Percentiles rank a stretch among this genome's conserved stretches.
Evolutionary conservation across 2,329 filamentous ascomycete species (phyloP).

Genomic region (Cryphonectria japonica): DNA sequence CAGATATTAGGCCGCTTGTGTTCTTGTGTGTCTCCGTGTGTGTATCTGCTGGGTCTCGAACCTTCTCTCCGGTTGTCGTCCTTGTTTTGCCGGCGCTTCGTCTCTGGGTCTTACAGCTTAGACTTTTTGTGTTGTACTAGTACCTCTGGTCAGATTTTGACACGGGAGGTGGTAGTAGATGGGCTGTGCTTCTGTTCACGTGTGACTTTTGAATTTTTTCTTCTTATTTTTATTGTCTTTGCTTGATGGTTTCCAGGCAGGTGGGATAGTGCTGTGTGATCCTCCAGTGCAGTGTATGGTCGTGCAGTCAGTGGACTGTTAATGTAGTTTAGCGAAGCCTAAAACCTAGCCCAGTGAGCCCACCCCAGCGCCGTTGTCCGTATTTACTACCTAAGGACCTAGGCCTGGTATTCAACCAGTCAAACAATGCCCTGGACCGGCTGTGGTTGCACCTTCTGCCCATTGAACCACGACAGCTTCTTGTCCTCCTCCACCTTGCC

Average conservation of each 20-base stretch:
- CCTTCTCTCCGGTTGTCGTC: background rate
- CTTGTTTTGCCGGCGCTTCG: background rate
- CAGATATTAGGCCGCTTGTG: background rate
- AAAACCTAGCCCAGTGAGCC: no score
- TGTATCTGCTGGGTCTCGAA: background rate
- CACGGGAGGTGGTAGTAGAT: background rate
- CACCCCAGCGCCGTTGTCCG: background rate
- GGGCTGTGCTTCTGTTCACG: background rate
- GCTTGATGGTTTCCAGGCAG: background rate
- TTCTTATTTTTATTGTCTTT: background rate
- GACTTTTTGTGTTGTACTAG: background rate
- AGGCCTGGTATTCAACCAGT: no score
- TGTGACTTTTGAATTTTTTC: background rate
- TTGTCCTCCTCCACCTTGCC: background rate
- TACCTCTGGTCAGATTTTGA: background rate
- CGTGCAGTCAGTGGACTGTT: background rate
- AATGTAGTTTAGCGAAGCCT: background rate
- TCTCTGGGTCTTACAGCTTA: background rate
- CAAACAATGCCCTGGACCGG: no score
- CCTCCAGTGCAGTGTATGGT: background rate
- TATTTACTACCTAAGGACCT: background rate
- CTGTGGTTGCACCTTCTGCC: background rate
- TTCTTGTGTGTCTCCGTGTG: background rate
- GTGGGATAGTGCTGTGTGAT: background rate
- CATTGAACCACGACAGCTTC: background rate